Conservation (phyloP, 371 early-diverging fungal species). For the Actinomortierella ambigua region DNA sequence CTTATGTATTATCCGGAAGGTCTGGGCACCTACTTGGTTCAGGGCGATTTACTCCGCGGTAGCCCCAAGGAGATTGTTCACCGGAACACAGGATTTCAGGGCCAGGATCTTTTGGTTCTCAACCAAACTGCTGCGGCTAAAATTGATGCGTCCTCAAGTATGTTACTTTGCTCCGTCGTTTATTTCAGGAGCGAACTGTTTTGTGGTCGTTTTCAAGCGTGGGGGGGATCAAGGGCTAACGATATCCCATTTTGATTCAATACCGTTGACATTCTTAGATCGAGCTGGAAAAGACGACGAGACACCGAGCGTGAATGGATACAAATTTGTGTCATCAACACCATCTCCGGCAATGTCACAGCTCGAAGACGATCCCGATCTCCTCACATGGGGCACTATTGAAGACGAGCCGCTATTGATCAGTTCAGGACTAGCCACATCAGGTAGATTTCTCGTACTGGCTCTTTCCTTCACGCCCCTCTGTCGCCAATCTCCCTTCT, state of each 20-base stretch:
- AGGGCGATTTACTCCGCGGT: slow-evolving; percentile 12
- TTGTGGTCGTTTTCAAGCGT: background rate
- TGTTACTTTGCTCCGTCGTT: background rate
- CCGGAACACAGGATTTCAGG: slow-evolving; percentile 34
- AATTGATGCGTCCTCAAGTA: slow-evolving; percentile 28
- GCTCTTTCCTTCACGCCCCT: background rate
- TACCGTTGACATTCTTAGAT: slow-evolving; percentile 26
- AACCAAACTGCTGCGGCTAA: slow-evolving; percentile 37
- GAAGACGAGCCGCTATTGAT: slow-evolving; percentile 71
- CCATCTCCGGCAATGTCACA: slow-evolving; percentile 66
- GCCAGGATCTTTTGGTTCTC: slow-evolving; percentile 28
- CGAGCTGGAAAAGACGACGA: slow-evolving; percentile 42
- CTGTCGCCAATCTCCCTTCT: background rate
- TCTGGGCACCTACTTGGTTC: slow-evolving; percentile 16
- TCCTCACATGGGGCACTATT: slow-evolving; percentile 87
- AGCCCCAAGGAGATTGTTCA: slow-evolving; percentile 43
- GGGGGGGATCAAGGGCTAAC: no score
- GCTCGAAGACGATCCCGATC: slow-evolving; percentile 55
- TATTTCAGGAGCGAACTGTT: background rate
- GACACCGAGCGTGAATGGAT: slow-evolving; percentile 62
- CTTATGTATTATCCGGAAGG: slow-evolving; percentile 49
- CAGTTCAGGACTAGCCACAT: slow-evolving; percentile 51
- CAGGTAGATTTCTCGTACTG: slow-evolving; percentile 24
- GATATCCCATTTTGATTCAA: no score
- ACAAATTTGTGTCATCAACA: slow-evolving; percentile 69